These are phyloP conservation scores for Tricholoma flavovirens DNA, from an alignment of 768 basidiomycete species.

Conservation along the genomic window DNA sequence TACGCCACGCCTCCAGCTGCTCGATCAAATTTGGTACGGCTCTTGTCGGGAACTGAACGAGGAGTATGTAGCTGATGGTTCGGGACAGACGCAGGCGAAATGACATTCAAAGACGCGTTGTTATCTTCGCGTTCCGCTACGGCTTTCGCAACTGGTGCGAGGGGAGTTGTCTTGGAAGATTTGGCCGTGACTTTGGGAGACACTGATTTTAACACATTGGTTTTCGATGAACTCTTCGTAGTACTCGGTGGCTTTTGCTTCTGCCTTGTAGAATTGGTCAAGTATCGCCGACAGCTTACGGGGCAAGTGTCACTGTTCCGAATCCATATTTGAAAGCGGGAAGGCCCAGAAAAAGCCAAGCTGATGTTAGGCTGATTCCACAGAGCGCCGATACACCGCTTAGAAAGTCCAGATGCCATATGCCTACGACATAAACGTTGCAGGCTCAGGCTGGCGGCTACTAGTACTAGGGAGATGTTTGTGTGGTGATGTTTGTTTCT, in stretches of 20 bases:
- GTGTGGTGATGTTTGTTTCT: slow-evolving; percentile 21
- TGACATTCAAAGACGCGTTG: background rate
- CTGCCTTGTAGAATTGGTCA: slow-evolving; percentile 6
- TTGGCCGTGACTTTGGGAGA: background rate
- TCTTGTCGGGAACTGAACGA: background rate
- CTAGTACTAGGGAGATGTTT: background rate
- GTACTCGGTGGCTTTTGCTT: slow-evolving; percentile 1
- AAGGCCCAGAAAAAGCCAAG: slow-evolving; percentile 6
- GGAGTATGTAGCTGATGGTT: background rate
- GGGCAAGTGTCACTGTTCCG: background rate
- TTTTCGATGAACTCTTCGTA: background rate
- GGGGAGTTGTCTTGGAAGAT: background rate
- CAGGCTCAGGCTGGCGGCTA: background rate
- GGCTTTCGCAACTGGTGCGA: background rate
- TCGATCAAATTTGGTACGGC: background rate
- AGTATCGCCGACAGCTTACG: slow-evolving; percentile 7
- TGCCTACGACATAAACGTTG: background rate
- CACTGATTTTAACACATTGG: background rate
- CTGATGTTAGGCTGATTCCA: slow-evolving; percentile 5
- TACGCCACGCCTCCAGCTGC: slow-evolving; percentile 5
- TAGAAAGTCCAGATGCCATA: slow-evolving; percentile 19
- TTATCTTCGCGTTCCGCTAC: background rate
- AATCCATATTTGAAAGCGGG: background rate
- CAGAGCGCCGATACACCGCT: slow-evolving; percentile 11
- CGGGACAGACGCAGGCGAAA: background rate